phyloP scores from a whole-genome alignment of 768 basidiomycete genomes.

The Lactarius vividus region DNA sequence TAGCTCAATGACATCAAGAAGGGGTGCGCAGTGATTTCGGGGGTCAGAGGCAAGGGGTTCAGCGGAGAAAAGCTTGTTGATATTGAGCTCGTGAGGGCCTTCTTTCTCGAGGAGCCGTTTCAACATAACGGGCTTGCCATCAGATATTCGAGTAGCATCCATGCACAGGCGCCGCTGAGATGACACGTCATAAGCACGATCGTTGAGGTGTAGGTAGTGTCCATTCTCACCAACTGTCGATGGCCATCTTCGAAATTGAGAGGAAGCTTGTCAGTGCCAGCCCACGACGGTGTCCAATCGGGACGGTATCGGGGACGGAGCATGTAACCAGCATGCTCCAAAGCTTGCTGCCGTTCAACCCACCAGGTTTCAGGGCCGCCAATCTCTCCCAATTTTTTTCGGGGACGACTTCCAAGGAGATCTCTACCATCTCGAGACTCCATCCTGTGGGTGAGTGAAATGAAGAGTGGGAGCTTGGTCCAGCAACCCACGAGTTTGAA shows the following conservation, averaged over 20 bases:
- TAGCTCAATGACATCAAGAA: slow-evolving; percentile 30
- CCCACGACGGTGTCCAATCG: slow-evolving; percentile 16
- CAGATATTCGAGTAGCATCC: slow-evolving; percentile 22
- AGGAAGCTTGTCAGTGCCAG: neutral
- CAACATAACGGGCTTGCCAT: slow-evolving; percentile 15
- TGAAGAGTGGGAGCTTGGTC: neutral
- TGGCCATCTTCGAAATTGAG: slow-evolving; percentile 8
- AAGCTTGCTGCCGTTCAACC: slow-evolving; percentile 3
- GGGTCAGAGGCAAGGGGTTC: slow-evolving; percentile 30
- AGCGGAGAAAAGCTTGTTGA: slow-evolving; percentile 11
- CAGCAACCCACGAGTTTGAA: neutral
- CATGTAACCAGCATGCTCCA: slow-evolving; percentile 10
- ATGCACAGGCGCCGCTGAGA: slow-evolving; percentile 12
- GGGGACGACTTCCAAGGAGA: neutral
- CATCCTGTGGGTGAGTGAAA: neutral
- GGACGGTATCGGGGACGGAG: slow-evolving; percentile 16
- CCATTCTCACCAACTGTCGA: slow-evolving; percentile 9
- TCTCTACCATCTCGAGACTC: neutral
- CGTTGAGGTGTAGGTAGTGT: neutral
- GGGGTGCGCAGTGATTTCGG: slow-evolving; percentile 31
- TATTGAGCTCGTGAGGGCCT: slow-evolving; percentile 21
- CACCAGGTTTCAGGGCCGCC: slow-evolving; percentile 1
- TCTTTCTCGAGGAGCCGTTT: slow-evolving; percentile 5
- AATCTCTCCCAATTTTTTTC: neutral
- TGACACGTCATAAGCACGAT: neutral